Evolutionary conservation across 352 stramenopile genomes (phyloP).

Genomic region (Globisporangium yorkense): DNA sequence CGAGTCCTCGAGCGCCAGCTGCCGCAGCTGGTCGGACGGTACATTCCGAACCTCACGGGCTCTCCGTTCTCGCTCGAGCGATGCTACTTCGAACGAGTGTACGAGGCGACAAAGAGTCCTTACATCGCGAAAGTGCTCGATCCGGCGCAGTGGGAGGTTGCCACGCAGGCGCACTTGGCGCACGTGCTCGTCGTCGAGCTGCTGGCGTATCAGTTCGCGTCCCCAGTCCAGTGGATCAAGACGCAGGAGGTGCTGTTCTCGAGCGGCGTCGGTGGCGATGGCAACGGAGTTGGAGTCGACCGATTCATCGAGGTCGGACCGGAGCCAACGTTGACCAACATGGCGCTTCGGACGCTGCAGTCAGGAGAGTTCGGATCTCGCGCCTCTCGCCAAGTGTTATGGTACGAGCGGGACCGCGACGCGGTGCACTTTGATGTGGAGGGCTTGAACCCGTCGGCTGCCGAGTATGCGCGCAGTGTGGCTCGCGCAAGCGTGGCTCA

Average conservation of each 20-base stretch:
- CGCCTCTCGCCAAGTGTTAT: conserved; percentile 61
- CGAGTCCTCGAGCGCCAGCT: conserved; percentile 64
- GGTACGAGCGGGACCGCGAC: conserved; percentile 82
- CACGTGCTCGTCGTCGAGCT: conserved; percentile 82
- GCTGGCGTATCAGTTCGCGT: conserved; percentile 87
- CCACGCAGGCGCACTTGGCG: conserved; percentile 57
- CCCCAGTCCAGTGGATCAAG: conserved; percentile 88
- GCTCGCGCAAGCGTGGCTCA: neutral
- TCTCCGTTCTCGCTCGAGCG: conserved; percentile 73
- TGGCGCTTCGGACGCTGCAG: conserved; percentile 74
- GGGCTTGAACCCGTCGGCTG: conserved; percentile 53
- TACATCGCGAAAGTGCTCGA: neutral
- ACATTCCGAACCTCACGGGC: conserved; percentile 85
- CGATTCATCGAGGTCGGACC: conserved; percentile 83
- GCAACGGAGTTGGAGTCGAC: conserved; percentile 38
- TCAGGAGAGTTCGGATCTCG: conserved; percentile 47
- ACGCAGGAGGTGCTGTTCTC: conserved; percentile 77
- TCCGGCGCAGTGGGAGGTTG: conserved; percentile 63
- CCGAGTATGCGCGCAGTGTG: conserved; percentile 40
- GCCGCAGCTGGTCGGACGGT: conserved; percentile 61
- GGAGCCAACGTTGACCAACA: conserved; percentile 76
- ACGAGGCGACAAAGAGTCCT: neutral
- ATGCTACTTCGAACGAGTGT: conserved; percentile 69
- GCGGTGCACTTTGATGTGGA: conserved; percentile 74
- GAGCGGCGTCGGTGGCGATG: neutral